Conservation (phyloP, 176 grass and related monocot species). For the Carex scoparia region DNA sequence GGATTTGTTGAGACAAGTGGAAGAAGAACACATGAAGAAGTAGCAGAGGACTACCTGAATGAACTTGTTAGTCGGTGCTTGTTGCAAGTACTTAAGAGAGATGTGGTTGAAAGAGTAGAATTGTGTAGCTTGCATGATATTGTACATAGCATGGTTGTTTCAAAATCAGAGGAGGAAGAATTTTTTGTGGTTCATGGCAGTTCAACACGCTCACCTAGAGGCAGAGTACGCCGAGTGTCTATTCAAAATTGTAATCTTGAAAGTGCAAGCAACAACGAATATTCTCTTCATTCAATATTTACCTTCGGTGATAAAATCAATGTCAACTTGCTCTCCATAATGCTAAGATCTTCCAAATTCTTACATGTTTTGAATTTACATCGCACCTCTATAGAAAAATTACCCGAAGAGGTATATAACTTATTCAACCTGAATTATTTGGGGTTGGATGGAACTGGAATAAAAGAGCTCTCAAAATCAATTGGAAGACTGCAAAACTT, state of each 20-base stretch:
- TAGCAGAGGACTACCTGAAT: neutral
- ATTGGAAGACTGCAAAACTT: neutral
- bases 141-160: neutral
- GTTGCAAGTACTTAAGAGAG: neutral
- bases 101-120: neutral
- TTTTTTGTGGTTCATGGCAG: neutral
- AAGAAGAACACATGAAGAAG: neutral
- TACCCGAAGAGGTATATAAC: conserved; percentile 30
- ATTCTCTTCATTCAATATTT: conserved; percentile 16
- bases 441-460: conserved; percentile 26
- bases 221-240: conserved; percentile 5
- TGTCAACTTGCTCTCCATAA: neutral
- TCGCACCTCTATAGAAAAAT: neutral
- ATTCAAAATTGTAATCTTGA: conserved; percentile 23
- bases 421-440: conserved; percentile 34
- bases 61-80: conserved; percentile 10
- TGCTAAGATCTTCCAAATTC: neutral
- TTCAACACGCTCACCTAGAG: neutral
- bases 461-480: conserved; percentile 21
- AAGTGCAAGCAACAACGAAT: neutral
- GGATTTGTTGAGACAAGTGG: neutral
- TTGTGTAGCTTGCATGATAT: neutral
- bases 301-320: conserved; percentile 4
- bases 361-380: conserved; percentile 23
- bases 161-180: conserved; percentile 10